Conservation (phyloP, 2,329 filamentous ascomycete species). For the Phialemonium atrogriseum region DNA sequence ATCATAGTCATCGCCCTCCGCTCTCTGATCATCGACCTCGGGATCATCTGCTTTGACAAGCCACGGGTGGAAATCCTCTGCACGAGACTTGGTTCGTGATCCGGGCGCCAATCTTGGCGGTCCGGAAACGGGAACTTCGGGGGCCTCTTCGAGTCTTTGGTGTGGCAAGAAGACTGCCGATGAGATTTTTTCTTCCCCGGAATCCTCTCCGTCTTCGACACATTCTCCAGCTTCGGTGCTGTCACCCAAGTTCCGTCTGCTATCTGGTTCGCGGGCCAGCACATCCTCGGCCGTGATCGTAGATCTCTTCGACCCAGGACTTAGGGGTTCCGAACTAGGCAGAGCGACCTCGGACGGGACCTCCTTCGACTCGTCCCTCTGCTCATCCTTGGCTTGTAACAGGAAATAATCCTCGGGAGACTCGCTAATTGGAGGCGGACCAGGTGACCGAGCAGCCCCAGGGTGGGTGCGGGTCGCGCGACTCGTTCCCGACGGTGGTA, state of each 20-base stretch:
- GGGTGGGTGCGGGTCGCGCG: constrained; percentile 6
- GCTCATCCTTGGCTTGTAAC: constrained; percentile 5
- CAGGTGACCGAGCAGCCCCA: constrained; percentile 9
- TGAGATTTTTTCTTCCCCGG: constrained; percentile 78
- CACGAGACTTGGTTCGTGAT: constrained; percentile 13
- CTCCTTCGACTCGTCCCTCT: constrained; percentile 1
- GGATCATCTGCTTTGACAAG: constrained; percentile 50
- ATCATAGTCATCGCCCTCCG: constrained; percentile 20
- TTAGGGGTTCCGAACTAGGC: neutral
- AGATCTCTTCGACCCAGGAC: neutral
- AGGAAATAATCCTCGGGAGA: constrained; percentile 14
- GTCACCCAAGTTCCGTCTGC: constrained; percentile 28
- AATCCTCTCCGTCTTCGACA: constrained; percentile 47
- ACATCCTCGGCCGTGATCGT: neutral
- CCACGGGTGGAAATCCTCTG: constrained; percentile 40
- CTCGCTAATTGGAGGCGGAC: constrained; percentile 5
- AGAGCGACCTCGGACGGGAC: neutral
- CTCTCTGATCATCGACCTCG: constrained; percentile 24
- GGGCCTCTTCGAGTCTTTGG: constrained; percentile 42
- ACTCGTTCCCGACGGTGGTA: no score
- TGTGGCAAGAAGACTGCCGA: constrained; percentile 78
- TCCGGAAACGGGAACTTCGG: constrained; percentile 15
- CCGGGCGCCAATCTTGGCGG: constrained; percentile 9
- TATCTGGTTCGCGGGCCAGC: constrained; percentile 4
- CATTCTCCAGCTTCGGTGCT: constrained; percentile 28